Conservation (phyloP, 2,329 filamentous ascomycete species). For the Myriosclerotinia duriaeana region DNA sequence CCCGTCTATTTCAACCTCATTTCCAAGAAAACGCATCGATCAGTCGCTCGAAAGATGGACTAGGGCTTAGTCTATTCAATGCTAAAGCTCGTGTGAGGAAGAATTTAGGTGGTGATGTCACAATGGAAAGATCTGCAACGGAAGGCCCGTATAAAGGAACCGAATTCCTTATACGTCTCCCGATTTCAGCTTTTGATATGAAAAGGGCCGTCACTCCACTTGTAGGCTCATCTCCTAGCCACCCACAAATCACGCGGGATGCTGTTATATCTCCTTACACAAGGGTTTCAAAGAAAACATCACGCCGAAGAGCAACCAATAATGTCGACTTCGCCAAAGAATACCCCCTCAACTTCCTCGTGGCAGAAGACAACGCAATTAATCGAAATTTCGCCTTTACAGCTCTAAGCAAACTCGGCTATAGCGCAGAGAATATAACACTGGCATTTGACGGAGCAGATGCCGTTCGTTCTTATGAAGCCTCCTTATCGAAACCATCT, state of each 20-base stretch:
- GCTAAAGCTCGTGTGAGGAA: slow-evolving; percentile 69
- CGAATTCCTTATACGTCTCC: slow-evolving; percentile 68
- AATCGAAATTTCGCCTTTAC: slow-evolving; percentile 66
- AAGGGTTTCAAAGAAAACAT: not conserved
- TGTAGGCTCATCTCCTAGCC: slow-evolving; percentile 21
- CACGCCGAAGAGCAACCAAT: slow-evolving; percentile 39
- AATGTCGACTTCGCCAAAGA: slow-evolving; percentile 59
- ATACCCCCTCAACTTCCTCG: slow-evolving; percentile 64
- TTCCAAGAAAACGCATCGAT: slow-evolving; percentile 67
- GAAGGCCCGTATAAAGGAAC: slow-evolving; percentile 60
- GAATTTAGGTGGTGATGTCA: slow-evolving; percentile 63
- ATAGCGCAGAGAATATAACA: slow-evolving; percentile 52
- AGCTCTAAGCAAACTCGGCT: slow-evolving; percentile 67
- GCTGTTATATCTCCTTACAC: slow-evolving; percentile 23
- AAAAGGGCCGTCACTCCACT: slow-evolving; percentile 19
- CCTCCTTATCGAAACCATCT: slow-evolving; percentile 41
- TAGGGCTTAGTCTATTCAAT: slow-evolving; percentile 69
- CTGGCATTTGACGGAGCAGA: slow-evolving; percentile 69
- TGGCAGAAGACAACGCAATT: slow-evolving; percentile 72
- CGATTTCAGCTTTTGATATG: slow-evolving; percentile 41
- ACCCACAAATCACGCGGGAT: slow-evolving; percentile 21
- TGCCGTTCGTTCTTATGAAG: slow-evolving; percentile 61
- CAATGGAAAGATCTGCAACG: slow-evolving; percentile 62
- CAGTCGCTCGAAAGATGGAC: slow-evolving; percentile 64
- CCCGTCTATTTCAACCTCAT: slow-evolving; percentile 68